Conservation (phyloP, 805 yeast species). For the Metschnikowia lochheadii region DNA sequence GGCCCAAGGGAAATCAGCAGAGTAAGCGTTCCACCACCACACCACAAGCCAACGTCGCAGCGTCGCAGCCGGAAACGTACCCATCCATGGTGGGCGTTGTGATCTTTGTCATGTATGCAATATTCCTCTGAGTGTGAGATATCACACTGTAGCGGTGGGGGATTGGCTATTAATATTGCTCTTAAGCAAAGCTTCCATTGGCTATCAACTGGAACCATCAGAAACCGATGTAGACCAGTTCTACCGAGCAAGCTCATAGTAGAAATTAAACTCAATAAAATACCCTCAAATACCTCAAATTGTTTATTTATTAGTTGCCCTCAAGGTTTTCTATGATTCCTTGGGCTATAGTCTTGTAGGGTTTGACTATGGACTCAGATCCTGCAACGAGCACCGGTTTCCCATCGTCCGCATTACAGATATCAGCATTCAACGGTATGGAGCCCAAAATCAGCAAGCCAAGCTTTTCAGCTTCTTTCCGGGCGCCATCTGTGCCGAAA, state of each 20-base stretch:
- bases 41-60: constrained; percentile 4
- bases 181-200: not conserved
- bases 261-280: not conserved
- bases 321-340: constrained; percentile 21
- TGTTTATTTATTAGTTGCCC: not conserved
- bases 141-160: not conserved
- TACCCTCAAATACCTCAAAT: not conserved
- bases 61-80: constrained; percentile 4
- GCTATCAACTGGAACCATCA: not conserved
- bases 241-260: not conserved
- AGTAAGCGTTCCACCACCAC: not conserved
- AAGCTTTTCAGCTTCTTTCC: constrained; percentile 46
- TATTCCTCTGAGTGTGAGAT: constrained; percentile 3
- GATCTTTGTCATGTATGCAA: constrained; percentile 8
- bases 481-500: constrained; percentile 63
- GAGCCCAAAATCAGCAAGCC: constrained; percentile 55
- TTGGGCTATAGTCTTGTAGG: constrained; percentile 49
- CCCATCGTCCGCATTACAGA: constrained; percentile 63
- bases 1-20: not conserved
- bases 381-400: constrained; percentile 53
- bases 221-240: not conserved
- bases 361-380: constrained; percentile 31
- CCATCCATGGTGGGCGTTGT: constrained; percentile 13
- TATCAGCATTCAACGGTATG: constrained; percentile 60
- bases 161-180: not conserved